Percentiles rank a stretch among this genome's conserved stretches.
Conservation (phyloP, 495 filamentous ascomycete genomes). For the Rusavskia elegans region DNA sequence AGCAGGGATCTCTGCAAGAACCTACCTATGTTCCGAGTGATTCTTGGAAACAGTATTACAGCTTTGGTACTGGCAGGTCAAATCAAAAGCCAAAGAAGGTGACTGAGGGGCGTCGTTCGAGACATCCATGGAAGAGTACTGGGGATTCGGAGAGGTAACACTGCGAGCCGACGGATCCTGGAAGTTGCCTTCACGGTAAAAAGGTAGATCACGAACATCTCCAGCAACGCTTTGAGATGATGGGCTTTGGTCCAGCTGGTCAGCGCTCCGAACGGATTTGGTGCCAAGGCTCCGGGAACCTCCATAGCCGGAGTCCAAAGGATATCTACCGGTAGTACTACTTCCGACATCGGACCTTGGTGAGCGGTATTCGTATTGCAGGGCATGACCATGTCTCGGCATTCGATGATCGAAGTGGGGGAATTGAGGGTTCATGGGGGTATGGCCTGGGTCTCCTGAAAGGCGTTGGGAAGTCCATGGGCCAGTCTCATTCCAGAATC, state of each 20-base stretch:
- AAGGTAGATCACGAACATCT: constrained; percentile 12
- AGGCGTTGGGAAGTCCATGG: constrained; percentile 9
- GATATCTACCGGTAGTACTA: constrained; percentile 28
- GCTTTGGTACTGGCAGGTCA: constrained; percentile 10
- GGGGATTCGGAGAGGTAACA: constrained; percentile 8
- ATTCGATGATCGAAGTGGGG: neutral
- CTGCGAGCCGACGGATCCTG: neutral
- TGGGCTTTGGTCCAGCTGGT: constrained; percentile 17
- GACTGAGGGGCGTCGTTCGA: neutral
- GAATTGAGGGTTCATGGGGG: neutral
- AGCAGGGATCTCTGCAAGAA: neutral
- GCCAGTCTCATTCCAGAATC: constrained; percentile 3
- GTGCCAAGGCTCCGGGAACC: constrained; percentile 28
- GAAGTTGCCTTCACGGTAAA: neutral
- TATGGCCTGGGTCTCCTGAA: neutral
- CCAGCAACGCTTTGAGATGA: constrained; percentile 24
- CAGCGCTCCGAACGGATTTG: constrained; percentile 29
- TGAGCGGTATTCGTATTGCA: constrained; percentile 10
- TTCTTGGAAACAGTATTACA: constrained; percentile 2
- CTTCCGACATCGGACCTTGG: constrained; percentile 41
- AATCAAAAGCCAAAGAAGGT: constrained; percentile 1
- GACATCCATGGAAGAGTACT: constrained; percentile 8
- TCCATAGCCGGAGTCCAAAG: constrained; percentile 50
- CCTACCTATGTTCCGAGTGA: constrained; percentile 20
- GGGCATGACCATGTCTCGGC: neutral